Evolutionary conservation across 805 yeast genomes (phyloP).

Genomic region (Candida quercuum): DNA sequence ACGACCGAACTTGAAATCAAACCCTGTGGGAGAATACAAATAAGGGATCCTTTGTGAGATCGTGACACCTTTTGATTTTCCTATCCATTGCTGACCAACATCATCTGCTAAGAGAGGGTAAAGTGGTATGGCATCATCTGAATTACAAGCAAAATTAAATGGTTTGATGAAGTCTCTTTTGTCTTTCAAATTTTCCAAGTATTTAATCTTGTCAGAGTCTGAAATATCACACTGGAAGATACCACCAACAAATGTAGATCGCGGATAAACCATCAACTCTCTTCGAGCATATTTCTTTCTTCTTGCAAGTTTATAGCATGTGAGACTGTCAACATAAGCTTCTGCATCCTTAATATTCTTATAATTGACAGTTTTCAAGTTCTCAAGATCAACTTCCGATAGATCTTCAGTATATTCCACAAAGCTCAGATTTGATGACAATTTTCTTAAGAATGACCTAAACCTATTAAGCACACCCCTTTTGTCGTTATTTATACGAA

Average conservation of each 20-base stretch:
- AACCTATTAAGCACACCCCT: constrained; percentile 5
- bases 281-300: constrained; percentile 46
- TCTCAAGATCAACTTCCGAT: constrained; percentile 10
- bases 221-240: constrained; percentile 46
- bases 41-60: constrained; percentile 46
- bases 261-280: constrained; percentile 41
- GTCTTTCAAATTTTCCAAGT: constrained; percentile 14
- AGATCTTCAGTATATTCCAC: constrained; percentile 19
- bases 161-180: constrained; percentile 5
- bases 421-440: constrained; percentile 8
- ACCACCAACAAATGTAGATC: constrained; percentile 61
- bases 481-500: not conserved
- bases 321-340: constrained; percentile 22
- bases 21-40: constrained; percentile 41
- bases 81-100: constrained; percentile 41
- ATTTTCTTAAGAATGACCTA: constrained; percentile 5
- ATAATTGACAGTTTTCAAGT: constrained; percentile 7
- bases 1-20: constrained; percentile 30
- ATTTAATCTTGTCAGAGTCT: constrained; percentile 21
- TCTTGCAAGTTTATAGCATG: constrained; percentile 57
- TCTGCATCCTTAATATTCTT: constrained; percentile 12
- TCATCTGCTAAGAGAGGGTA: constrained; percentile 58
- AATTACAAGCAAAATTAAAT: constrained; percentile 30
- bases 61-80: constrained; percentile 22
- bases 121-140: constrained; percentile 36